phyloP scores from a whole-genome alignment of 768 basidiomycete species.

The Phaeolepiota aurea region DNA sequence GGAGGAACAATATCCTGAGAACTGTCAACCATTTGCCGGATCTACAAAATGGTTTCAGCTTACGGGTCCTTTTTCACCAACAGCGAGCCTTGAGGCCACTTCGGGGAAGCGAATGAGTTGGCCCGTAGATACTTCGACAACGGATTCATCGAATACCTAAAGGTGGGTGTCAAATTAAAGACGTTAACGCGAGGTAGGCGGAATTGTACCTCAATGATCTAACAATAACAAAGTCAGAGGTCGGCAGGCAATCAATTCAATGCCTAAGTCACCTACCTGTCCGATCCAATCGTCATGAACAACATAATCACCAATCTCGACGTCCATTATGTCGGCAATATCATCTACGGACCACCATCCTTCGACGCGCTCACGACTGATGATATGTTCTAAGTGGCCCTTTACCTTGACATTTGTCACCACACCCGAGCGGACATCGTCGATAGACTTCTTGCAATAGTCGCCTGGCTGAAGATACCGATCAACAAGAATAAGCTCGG shows the following conservation, averaged over 20 bases:
- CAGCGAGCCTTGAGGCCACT: slow-evolving; percentile 62
- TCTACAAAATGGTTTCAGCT: slow-evolving; percentile 14
- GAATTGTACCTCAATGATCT: slow-evolving; percentile 69
- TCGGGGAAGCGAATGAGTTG: slow-evolving; percentile 69
- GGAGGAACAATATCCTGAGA: slow-evolving; percentile 60
- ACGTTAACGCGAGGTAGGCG: not conserved
- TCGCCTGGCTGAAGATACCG: slow-evolving; percentile 75
- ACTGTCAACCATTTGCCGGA: not conserved
- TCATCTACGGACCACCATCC: slow-evolving; percentile 59
- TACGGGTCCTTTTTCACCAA: slow-evolving; percentile 73
- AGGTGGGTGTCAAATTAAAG: slow-evolving; percentile 2
- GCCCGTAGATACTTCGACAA: slow-evolving; percentile 59
- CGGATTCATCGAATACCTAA: slow-evolving; percentile 79
- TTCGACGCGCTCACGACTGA: slow-evolving; percentile 48
- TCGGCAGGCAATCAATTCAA: not conserved
- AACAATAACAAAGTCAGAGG: slow-evolving; percentile 7
- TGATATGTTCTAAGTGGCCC: slow-evolving; percentile 67
- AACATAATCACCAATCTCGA: slow-evolving; percentile 79
- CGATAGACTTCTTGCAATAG: slow-evolving; percentile 69
- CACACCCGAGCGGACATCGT: slow-evolving; percentile 70
- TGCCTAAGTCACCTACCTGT: slow-evolving; percentile 47
- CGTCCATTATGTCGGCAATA: slow-evolving; percentile 45
- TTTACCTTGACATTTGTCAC: slow-evolving; percentile 56
- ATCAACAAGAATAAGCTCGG: slow-evolving; percentile 62
- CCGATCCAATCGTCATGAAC: slow-evolving; percentile 83